Evolutionary conservation across 306 rosid genomes (phyloP).

Genomic region (Vigna mungo): DNA sequence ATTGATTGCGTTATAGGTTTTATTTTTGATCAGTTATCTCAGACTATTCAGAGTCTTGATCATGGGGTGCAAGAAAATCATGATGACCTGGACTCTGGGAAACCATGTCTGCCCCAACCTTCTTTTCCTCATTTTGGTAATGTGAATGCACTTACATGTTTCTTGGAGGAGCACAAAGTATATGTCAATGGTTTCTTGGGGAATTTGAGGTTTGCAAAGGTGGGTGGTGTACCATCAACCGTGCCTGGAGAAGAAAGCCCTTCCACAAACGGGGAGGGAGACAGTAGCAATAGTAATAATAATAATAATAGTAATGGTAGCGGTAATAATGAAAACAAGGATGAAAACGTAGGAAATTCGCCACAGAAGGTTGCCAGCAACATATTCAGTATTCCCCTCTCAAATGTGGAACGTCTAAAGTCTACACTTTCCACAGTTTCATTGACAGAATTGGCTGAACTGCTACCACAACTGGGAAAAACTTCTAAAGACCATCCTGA

Average conservation of each 20-base stretch:
- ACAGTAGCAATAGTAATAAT: constrained; percentile 27
- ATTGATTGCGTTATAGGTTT: constrained; percentile 79
- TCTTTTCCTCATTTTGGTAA: constrained; percentile 57
- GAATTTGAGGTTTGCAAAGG: constrained; percentile 88
- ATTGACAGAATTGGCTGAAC: constrained; percentile 86
- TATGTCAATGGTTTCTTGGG: constrained; percentile 86
- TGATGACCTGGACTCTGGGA: constrained; percentile 39
- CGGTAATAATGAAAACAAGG: constrained; percentile 54
- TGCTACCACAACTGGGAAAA: constrained; percentile 82
- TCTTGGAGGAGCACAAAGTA: constrained; percentile 74
- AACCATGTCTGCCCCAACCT: constrained; percentile 41
- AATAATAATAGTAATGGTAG: neutral
- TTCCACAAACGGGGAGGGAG: constrained; percentile 68
- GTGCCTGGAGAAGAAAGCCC: constrained; percentile 74
- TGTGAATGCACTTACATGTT: constrained; percentile 59
- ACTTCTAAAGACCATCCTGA: constrained; percentile 92
- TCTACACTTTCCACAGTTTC: constrained; percentile 91
- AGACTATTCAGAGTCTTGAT: constrained; percentile 70
- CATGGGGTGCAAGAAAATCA: constrained; percentile 52
- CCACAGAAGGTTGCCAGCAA: constrained; percentile 87
- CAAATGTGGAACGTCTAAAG: constrained; percentile 97
- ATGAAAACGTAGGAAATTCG: constrained; percentile 69
- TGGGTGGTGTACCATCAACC: constrained; percentile 84
- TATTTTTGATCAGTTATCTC: constrained; percentile 73
- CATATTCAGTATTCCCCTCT: constrained; percentile 84